Conservation (phyloP, 352 stramenopile genomes). For the Phytophthora pinifolia region DNA sequence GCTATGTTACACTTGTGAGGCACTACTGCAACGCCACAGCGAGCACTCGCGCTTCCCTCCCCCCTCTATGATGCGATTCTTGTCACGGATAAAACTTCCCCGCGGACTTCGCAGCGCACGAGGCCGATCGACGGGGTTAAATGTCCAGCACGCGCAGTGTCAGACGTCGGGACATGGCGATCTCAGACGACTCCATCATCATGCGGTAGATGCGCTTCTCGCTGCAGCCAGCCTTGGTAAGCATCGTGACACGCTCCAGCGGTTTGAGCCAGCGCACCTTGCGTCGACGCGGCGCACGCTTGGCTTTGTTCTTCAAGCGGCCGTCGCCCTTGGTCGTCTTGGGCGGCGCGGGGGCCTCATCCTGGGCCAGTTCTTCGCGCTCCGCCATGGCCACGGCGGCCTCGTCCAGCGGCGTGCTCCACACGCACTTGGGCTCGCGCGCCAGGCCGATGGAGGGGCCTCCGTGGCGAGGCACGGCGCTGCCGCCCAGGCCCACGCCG, state of each 20-base stretch:
- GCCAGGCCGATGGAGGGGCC: conserved; percentile 55
- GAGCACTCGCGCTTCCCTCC: background rate
- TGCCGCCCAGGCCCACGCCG: conserved; percentile 50
- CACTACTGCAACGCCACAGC: too few relatives aligned
- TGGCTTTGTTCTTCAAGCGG: conserved; percentile 19
- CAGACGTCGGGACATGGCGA: conserved; percentile 63
- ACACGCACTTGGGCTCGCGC: conserved; percentile 44
- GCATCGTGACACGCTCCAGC: conserved; percentile 58
- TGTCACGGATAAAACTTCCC: too few relatives aligned
- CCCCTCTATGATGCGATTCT: background rate
- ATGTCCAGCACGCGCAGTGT: conserved; percentile 42
- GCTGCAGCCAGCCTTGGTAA: conserved; percentile 64
- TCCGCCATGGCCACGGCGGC: conserved; percentile 6
- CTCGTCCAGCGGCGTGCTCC: conserved; percentile 46
- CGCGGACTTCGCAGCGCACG: too few relatives aligned
- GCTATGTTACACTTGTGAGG: too few relatives aligned
- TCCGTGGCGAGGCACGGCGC: conserved; percentile 49
- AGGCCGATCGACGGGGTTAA: conserved; percentile 3
- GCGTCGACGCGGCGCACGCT: conserved; percentile 33
- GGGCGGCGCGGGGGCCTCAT: conserved; percentile 1
- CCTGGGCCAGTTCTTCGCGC: conserved; percentile 19
- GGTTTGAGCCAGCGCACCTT: conserved; percentile 69
- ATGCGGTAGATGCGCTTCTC: conserved; percentile 68
- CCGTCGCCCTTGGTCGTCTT: conserved; percentile 10
- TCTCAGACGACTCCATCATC: conserved; percentile 69